Evolutionary conservation across 768 basidiomycete species (phyloP).

Genomic region (Hydnomerulius pinastri): DNA sequence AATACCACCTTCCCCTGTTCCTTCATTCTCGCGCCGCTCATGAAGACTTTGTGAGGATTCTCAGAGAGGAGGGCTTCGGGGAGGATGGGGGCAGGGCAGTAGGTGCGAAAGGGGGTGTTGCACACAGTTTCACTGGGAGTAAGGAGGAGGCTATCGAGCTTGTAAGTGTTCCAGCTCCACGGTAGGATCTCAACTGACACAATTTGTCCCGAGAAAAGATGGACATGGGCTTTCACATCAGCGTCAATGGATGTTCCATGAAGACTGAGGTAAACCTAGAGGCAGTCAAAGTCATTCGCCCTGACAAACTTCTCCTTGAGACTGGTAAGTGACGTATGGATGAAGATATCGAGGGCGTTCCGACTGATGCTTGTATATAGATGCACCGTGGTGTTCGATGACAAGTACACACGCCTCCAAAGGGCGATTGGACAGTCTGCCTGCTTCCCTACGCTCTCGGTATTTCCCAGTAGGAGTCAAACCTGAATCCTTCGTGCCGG

Average conservation of each 20-base stretch:
- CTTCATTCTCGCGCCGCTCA: slow-evolving; percentile 83
- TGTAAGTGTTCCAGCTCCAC: slow-evolving; percentile 41
- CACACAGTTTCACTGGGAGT: slow-evolving; percentile 81
- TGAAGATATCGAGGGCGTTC: not conserved
- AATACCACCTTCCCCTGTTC: slow-evolving; percentile 74
- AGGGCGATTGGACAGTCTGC: slow-evolving; percentile 47
- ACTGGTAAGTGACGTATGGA: slow-evolving; percentile 52
- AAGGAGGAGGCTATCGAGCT: slow-evolving; percentile 62
- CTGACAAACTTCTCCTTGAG: slow-evolving; percentile 67
- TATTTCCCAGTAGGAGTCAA: slow-evolving; percentile 56
- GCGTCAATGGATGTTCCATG: slow-evolving; percentile 76
- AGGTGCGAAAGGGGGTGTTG: slow-evolving; percentile 72
- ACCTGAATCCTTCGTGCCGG: slow-evolving; percentile 58
- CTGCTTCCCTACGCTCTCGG: slow-evolving; percentile 42
- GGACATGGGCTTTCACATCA: slow-evolving; percentile 61
- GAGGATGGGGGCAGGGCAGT: slow-evolving; percentile 52
- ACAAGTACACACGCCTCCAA: slow-evolving; percentile 67
- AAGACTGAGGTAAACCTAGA: slow-evolving; percentile 70
- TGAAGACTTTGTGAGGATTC: slow-evolving; percentile 61
- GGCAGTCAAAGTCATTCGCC: slow-evolving; percentile 54
- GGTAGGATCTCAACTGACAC: not conserved
- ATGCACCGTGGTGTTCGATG: slow-evolving; percentile 75
- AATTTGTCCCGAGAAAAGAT: slow-evolving; percentile 43
- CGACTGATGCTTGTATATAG: slow-evolving; percentile 35
- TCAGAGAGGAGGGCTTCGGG: slow-evolving; percentile 66